Conservation (phyloP, 1,139 yeast genomes). For the Eremothecium coryli region DNA sequence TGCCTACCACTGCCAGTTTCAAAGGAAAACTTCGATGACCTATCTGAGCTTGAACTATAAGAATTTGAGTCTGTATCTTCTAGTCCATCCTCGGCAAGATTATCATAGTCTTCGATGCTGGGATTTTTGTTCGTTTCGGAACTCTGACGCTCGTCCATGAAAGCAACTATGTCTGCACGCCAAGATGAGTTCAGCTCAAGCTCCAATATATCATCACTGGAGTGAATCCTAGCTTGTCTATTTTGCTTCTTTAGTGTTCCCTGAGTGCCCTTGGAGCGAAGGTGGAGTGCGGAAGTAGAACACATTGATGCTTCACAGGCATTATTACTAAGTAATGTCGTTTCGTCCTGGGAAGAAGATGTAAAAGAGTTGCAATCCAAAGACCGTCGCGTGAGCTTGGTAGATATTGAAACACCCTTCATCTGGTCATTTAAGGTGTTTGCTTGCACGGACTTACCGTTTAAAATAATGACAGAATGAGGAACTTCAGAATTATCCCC, state of each 20-base stretch:
- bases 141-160: slow-evolving; percentile 5
- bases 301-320: not conserved
- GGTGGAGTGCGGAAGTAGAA: not conserved
- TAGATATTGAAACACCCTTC: not conserved
- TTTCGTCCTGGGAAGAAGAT: not conserved
- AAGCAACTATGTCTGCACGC: slow-evolving; percentile 8
- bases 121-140: slow-evolving; percentile 7
- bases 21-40: slow-evolving; percentile 49
- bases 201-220: slow-evolving; percentile 23
- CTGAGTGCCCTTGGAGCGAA: not conserved
- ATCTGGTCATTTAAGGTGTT: not conserved
- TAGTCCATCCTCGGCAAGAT: not conserved
- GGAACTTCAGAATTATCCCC: slow-evolving; percentile 21
- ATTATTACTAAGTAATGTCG: not conserved
- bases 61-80: slow-evolving; percentile 10
- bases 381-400: not conserved
- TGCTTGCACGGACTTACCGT: slow-evolving; percentile 12
- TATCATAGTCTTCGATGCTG: not conserved
- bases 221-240: slow-evolving; percentile 26
- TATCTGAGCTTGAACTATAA: slow-evolving; percentile 14
- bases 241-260: slow-evolving; percentile 15
- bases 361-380: not conserved
- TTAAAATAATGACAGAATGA: slow-evolving; percentile 23
- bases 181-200: slow-evolving; percentile 5
- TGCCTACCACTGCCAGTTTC: slow-evolving; percentile 42